Base-by-base conservation (phyloP, 140 eudicot genomes). In the Anethum foeniculum region DNA sequence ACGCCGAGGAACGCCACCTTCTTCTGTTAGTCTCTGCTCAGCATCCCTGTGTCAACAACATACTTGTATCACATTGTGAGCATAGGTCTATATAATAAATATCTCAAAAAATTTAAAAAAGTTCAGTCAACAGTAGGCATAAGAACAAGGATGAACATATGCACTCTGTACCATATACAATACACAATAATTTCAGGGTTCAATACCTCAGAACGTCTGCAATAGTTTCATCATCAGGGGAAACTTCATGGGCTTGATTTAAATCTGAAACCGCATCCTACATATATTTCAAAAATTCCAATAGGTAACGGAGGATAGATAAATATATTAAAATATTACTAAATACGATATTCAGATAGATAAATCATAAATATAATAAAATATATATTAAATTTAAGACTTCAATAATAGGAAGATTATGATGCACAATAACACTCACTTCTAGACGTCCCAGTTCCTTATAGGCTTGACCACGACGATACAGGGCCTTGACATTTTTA, bases 391-490 rank as follows among this genome's bases (percentile, higher is more conserved):
- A 47, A 47, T 47, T 13, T 47, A 47, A 47, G 52, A 47, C 52
- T 79, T 27, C 48, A 51, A 38, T 36, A 65, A 43, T 44, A 69
- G 51, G 68, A 44, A 32, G 43, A 75, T 5, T 75, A 5, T 8
- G 2, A 7, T 46, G 62, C 71, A 52, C 49, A 65, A 36, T 19
- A 75, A 75, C 64, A 86, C 95, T 92, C 86, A 95, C 99, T 81
- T 85, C 81, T 76, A 89, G 56, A 81, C 83, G 87, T 64, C 97
- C 95, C 74, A 87, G 43, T 79, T 84, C 95, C 85, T 87, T 92
- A 71, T 89, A 89, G 72, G 99, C 99, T 87, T 95, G 99, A 80
- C 99, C 99, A 86, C 97, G 86, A 36, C 99, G 90, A 81, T 95
- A 95, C 21, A 95, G 97, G 81, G 99, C 99, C 84, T 95, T 95